Conservation (phyloP, 805 yeast species). For the Dipodascus albidus region DNA sequence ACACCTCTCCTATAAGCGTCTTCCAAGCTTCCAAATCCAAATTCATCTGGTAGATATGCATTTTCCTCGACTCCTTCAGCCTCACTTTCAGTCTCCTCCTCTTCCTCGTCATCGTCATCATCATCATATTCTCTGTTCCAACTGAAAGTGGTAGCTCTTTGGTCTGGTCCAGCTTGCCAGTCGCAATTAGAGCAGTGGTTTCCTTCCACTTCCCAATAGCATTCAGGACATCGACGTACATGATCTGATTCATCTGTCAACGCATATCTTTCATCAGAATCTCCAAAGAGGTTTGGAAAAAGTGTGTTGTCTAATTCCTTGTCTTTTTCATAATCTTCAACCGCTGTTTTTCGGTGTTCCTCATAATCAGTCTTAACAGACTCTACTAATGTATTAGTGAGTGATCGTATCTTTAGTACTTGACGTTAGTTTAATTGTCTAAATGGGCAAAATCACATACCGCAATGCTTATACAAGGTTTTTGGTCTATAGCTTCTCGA, state of each 20-base stretch:
- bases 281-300: constrained; percentile 37
- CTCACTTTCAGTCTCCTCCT: constrained; percentile 5
- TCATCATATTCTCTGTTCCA: neutral
- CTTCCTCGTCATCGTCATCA: constrained; percentile 9
- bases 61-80: constrained; percentile 6
- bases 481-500: constrained; percentile 8
- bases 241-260: constrained; percentile 48
- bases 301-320: constrained; percentile 27
- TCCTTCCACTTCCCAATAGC: constrained; percentile 64
- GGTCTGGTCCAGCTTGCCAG: constrained; percentile 5
- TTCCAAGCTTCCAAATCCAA: constrained; percentile 10
- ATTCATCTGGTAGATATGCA: constrained; percentile 2
- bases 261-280: constrained; percentile 26
- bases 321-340: constrained; percentile 13
- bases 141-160: neutral
- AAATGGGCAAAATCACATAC: constrained; percentile 4
- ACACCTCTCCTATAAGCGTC: constrained; percentile 4
- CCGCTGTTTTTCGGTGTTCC: constrained; percentile 5
- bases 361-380: neutral
- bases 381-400: neutral
- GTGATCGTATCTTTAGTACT: constrained; percentile 1
- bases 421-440: constrained; percentile 1
- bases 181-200: constrained; percentile 47
- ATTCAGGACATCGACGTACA: constrained; percentile 52
- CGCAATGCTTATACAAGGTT: constrained; percentile 9